A percentile compares a stretch with the other conserved stretches of the same genome.
Conservation (phyloP, 139 green algal genomes). For the Astrephomene gubernaculifera region DNA sequence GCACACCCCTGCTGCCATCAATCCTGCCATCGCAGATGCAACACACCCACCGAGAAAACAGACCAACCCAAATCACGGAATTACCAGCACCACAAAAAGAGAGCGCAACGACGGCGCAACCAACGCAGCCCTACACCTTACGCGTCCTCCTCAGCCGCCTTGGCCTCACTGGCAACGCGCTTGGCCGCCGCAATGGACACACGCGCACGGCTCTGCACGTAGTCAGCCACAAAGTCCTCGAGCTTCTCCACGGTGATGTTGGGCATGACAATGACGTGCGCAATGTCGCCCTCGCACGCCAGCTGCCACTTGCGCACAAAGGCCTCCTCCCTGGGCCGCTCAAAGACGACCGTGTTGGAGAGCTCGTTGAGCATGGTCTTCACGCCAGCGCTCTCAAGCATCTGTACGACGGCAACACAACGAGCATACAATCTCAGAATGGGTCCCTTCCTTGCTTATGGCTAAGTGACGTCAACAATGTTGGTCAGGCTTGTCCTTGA, state of each 20-base stretch:
- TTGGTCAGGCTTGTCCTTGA: too few relatives aligned
- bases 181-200: constrained; percentile 58
- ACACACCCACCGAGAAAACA: too few relatives aligned
- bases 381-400: constrained; percentile 84
- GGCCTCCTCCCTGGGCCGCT: constrained; percentile 85
- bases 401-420: constrained; percentile 13
- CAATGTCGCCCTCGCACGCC: constrained; percentile 94
- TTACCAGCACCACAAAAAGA: too few relatives aligned
- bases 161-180: constrained; percentile 51
- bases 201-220: constrained; percentile 63
- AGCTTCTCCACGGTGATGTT: constrained; percentile 94
- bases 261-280: constrained; percentile 98
- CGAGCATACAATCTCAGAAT: neutral
- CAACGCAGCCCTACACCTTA: too few relatives aligned
- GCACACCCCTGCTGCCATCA: too few relatives aligned
- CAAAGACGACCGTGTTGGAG: constrained; percentile 94
- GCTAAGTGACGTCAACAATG: too few relatives aligned
- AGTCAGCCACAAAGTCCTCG: constrained; percentile 87
- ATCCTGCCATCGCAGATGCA: too few relatives aligned
- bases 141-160: constrained; percentile 54
- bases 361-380: constrained; percentile 94
- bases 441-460: too few relatives aligned
- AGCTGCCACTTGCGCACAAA: constrained; percentile 98
- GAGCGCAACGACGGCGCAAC: too few relatives aligned
- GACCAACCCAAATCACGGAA: too few relatives aligned